Base-by-base conservation (phyloP, 2,329 filamentous ascomycete genomes). In the Fusarium miscanthi region DNA sequence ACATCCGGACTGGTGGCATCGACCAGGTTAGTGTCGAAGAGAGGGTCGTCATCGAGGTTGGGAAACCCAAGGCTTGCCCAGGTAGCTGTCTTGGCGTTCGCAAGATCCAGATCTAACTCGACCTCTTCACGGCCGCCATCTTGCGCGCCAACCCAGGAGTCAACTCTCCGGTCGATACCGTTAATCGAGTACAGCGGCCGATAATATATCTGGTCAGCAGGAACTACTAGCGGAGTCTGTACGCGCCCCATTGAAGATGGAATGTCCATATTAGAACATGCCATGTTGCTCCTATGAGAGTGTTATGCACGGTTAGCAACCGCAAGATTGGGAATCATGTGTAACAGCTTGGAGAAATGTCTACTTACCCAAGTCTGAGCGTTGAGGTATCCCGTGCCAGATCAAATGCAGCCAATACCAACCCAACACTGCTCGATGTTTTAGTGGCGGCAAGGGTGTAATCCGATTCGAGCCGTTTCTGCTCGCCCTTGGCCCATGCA, bases 301-400 rank as follows among this genome's bases (percentile, higher is more conserved):
- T 1, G 19, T 3, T 13, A 12, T 21, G 9, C 2, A 13, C 3
- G 27, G 21, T 48, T 17, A 31, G 45, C 31, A 12, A 4, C 25
- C 6, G 13, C 13, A 16, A 8, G 6, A 2, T 14, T 21, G 13
- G 14, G 31, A 12, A 14, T 21, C 0, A 21, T 13, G 16, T 30
- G 27, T 4, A 31, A 6, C 27, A 7, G 2, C 14, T 9, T 17
- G 0, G 23, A 1, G 0, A 23, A 9, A 25, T 25, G 7, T 2
- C 27, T 9, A 8, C 30, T 52, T 52, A 40, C 49, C 49, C 49
- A 8, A 53, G 19, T 17, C 49, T n/a, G 9, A 38, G 49, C 2
- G 23, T n/a, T 21, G 23, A 27, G 33, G 10, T 38, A 27, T 53
- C 33, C 23, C 23, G 23, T 40, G 49, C 33, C 19, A 53, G 8